phyloP scores from a whole-genome alignment of 169 alveolate species.

The Plasmodium ovale region DNA sequence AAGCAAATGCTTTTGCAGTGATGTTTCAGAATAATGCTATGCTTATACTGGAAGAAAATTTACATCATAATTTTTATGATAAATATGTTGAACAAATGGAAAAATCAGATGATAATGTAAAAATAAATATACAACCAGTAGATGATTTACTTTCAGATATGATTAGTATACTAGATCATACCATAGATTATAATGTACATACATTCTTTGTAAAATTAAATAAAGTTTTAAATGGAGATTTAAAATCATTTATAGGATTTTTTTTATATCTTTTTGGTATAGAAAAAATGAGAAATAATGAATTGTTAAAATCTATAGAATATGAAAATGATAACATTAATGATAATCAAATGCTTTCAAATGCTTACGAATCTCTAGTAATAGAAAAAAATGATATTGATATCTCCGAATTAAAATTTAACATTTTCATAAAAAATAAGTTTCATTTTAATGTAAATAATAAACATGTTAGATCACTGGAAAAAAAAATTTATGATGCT shows the following conservation, averaged over 20 bases:
- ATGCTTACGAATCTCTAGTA: background rate
- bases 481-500: constrained; percentile 22
- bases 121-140: background rate
- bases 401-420: constrained; percentile 5
- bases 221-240: constrained; percentile 35
- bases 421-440: constrained; percentile 17
- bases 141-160: background rate
- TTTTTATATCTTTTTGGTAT: constrained; percentile 2
- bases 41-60: constrained; percentile 14
- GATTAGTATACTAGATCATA: constrained; percentile 10
- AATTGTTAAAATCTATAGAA: constrained; percentile 1
- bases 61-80: background rate
- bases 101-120: background rate
- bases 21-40: constrained; percentile 41
- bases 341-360: constrained; percentile 6
- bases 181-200: constrained; percentile 16
- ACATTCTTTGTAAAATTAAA: constrained; percentile 10
- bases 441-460: constrained; percentile 21
- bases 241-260: constrained; percentile 9
- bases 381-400: constrained; percentile 21
- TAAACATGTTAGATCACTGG: background rate
- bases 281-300: background rate
- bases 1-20: constrained; percentile 9
- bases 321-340: background rate
- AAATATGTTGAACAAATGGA: constrained; percentile 7